Evolutionary conservation across 352 stramenopile species (phyloP), one percentile per base, ranked within the genome.

Genomic region (Globisporangium camurandrum): DNA sequence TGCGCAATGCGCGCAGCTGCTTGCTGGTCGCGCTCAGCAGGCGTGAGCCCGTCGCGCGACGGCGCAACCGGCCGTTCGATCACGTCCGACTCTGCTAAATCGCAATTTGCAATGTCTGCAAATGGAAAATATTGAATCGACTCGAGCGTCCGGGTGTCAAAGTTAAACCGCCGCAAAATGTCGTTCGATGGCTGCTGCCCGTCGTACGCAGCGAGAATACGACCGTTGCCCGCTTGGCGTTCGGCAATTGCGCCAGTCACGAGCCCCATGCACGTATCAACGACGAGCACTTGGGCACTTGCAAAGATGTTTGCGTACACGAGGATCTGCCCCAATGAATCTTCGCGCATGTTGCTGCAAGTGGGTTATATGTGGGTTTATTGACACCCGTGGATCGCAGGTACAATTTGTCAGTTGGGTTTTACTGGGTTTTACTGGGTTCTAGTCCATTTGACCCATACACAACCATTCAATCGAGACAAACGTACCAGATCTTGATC

Each of bases 281-380:
- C 82, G 0, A 98, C 75, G 12, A 98, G 62, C 17, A 97, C 88
- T 38, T 95, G 77, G 9, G 74, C 72, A 9, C 83, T 83, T 0
- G 93, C 91, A 55, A 82, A 84, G 19, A 98, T 82, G 67, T 98
- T 98, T 26, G 69, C 74, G 61, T 97, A 96, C 22, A 81, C 79
- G 27, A 98, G 69, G 28, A 98, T 91, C 50, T 97, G 90, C 2
- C 84, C 92, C 3, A 98, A 61, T 28, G 88, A 94, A 67, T 98
- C 95, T 49, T 96, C 83, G 22, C 95, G 75, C 46, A 98, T 57
- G 58, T 88, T 90, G 63, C 62, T 68, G 33, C 14, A 41, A n/a
- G 14, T 34, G 30, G 30, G 30, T 34, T 5, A 34, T n/a, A 5
- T 34, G 30, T 34, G 30, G 30, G 3, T 34, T 8, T 16, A 34